Evolutionary conservation across 441 rosid genomes (phyloP).

Genomic region (Adansonia madagascariensis): DNA sequence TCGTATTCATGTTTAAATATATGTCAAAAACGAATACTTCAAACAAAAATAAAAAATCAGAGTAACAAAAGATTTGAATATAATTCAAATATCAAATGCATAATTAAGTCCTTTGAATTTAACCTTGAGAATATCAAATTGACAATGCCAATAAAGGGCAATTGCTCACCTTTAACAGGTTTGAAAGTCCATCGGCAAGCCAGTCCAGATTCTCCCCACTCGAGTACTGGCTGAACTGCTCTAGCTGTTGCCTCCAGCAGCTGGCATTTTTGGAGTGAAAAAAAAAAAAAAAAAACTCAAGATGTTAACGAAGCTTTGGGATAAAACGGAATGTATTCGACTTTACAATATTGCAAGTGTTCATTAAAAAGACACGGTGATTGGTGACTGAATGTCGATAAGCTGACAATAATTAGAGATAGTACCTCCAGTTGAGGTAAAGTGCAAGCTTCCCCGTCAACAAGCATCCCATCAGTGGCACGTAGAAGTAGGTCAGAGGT

Average conservation of each 20-base stretch:
- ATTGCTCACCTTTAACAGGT: slow-evolving; percentile 75
- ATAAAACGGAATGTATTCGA: neutral
- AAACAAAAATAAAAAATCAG: too few species aligned
- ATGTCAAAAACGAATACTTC: too few species aligned
- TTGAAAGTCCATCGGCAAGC: slow-evolving; percentile 95
- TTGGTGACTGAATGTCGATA: neutral
- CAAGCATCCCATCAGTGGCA: slow-evolving; percentile 97
- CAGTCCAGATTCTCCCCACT: slow-evolving; percentile 91
- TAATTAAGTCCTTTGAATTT: too few species aligned
- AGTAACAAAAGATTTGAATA: too few species aligned
- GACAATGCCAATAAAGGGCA: neutral
- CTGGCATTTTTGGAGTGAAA: slow-evolving; percentile 40
- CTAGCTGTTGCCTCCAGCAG: slow-evolving; percentile 96
- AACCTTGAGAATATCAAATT: slow-evolving; percentile 1
- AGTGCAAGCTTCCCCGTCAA: slow-evolving; percentile 98
- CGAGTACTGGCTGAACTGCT: slow-evolving; percentile 78
- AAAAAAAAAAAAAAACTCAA: neutral
- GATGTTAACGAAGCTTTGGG: neutral
- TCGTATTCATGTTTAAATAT: too few species aligned
- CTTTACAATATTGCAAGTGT: neutral
- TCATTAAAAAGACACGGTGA: neutral
- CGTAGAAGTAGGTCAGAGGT: slow-evolving; percentile 96
- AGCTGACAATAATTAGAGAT: neutral
- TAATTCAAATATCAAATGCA: too few species aligned
- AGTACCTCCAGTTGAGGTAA: slow-evolving; percentile 95